Conservation (phyloP, 768 basidiomycete species). For the Auricularia sp. region DNA sequence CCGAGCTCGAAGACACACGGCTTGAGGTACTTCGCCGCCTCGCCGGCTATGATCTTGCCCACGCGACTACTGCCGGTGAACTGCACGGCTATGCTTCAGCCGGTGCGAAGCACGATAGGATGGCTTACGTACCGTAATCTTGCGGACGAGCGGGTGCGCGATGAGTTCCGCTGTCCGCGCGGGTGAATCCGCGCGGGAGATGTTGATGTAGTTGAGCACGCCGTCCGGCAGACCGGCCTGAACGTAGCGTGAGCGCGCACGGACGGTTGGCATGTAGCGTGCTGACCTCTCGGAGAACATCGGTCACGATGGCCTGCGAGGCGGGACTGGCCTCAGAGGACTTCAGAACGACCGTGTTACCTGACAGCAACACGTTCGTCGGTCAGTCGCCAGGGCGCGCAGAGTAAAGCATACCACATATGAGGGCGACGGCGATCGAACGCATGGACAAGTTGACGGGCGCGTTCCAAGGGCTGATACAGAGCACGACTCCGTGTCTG, state of each 20-base stretch:
- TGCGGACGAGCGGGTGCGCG: slow-evolving; percentile 41
- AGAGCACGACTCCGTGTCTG: slow-evolving; percentile 15
- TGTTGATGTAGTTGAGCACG: slow-evolving; percentile 46
- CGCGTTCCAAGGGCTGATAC: slow-evolving; percentile 50
- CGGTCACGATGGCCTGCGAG: slow-evolving; percentile 35
- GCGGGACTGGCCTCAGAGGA: slow-evolving; percentile 42
- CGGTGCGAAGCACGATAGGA: not conserved
- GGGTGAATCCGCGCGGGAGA: slow-evolving; percentile 35
- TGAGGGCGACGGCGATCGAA: slow-evolving; percentile 35
- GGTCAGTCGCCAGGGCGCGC: too few relatives aligned
- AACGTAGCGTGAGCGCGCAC: not conserved
- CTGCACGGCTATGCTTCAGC: slow-evolving; percentile 18
- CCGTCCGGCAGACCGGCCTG: slow-evolving; percentile 51
- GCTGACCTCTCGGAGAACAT: slow-evolving; percentile 36
- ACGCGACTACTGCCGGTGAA: slow-evolving; percentile 50
- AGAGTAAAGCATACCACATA: slow-evolving; percentile 27
- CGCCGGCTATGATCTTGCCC: slow-evolving; percentile 41
- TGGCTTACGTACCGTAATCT: slow-evolving; percentile 36
- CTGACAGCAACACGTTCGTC: slow-evolving; percentile 11
- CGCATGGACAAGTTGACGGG: slow-evolving; percentile 36
- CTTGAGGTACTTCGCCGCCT: slow-evolving; percentile 47
- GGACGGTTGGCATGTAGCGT: not conserved
- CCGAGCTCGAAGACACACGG: slow-evolving; percentile 48
- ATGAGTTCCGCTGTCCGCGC: slow-evolving; percentile 41
- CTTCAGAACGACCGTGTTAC: slow-evolving; percentile 47